phyloP scores from a whole-genome alignment of 2,329 filamentous ascomycete species.

The Penicillium sclerotiorum region DNA sequence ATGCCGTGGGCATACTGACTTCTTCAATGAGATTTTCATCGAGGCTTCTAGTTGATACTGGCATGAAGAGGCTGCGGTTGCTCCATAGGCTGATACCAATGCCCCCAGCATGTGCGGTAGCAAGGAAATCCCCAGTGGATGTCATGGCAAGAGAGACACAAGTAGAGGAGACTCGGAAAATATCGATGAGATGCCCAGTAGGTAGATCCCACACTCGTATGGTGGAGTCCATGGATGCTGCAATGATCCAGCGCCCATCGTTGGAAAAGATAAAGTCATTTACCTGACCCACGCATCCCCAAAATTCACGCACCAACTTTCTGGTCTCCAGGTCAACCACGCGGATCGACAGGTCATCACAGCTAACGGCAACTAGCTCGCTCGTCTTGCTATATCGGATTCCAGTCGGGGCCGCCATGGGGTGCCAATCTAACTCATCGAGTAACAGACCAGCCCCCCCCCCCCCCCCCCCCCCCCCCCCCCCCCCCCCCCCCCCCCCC shows the following conservation, averaged over 20 bases:
- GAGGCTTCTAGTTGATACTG: constrained; percentile 83
- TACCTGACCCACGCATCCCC: constrained; percentile 73
- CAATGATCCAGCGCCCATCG: constrained; percentile 91
- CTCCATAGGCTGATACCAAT: constrained; percentile 96
- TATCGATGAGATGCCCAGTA: constrained; percentile 92
- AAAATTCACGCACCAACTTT: constrained; percentile 89
- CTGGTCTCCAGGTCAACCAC: constrained; percentile 89
- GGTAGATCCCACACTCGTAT: constrained; percentile 93
- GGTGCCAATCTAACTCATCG: constrained; percentile 81
- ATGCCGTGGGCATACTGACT: constrained; percentile 71
- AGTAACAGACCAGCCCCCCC: constrained; percentile 74
- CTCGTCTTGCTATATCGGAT: constrained; percentile 80
- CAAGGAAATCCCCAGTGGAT: constrained; percentile 87
- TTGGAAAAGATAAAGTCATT: constrained; percentile 88
- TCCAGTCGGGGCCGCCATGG: constrained; percentile 72
- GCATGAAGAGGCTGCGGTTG: constrained; percentile 87
- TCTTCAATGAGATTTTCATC: constrained; percentile 72
- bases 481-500: no score
- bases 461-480: no score
- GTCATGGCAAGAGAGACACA: constrained; percentile 90
- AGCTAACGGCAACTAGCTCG: constrained; percentile 84
- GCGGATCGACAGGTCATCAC: constrained; percentile 84
- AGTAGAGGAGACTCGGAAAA: constrained; percentile 74
- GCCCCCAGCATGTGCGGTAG: constrained; percentile 78
- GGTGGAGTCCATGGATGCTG: constrained; percentile 77